Base-by-base conservation (phyloP, 306 rosid species). In the Spatholobus suberectus region DNA sequence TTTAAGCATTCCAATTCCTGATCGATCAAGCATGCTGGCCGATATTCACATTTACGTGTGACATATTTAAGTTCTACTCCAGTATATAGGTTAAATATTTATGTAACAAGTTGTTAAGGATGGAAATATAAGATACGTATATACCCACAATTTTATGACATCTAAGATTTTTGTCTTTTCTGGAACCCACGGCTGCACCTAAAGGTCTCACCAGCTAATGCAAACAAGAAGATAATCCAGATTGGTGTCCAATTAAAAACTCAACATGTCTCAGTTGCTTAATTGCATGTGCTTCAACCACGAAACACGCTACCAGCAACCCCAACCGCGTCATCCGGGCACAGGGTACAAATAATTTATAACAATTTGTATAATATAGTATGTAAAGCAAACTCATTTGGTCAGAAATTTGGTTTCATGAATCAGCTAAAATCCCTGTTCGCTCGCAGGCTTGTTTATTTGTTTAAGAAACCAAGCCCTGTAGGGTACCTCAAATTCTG, bases 261-360 rank as follows among this genome's bases (percentile, higher is more conserved):
- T 69, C 14, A 73, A n/a, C 3, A 27, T 44, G 71, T 66, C 6
- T 27, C 2, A 55, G 27, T 79, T 51, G 71, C 40, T 65, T 72
- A 21, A 67, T 34, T 43, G 86, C 98, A 94, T 92, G 98, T 94
- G 97, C 76, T 58, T 82, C 5, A 70, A 62, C 86, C 96, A 90
- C 78, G 80, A 94, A 85, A 83, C 71, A 83, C 96, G 96, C 81
- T 47, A 80, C 75, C 75, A 70, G 49, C 70, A 83, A 84, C 88
- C 70, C 78, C 51, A 86, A 75, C 59, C 83, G 83, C 81, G 65
- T 75, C 89, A 84, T 78, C 85, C 59, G 84, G 75, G 52, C 38
- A 79, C 54, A 78, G 59, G 32, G 83, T 81, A 82, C 79, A 40
- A 12, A 43, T 87, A 69, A 70, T 70, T 70, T 75, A 77, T 32